These are phyloP conservation scores for Tetragonia tetragonoides DNA, from an alignment of 148 eudicot genomes.

Conservation along the genomic window DNA sequence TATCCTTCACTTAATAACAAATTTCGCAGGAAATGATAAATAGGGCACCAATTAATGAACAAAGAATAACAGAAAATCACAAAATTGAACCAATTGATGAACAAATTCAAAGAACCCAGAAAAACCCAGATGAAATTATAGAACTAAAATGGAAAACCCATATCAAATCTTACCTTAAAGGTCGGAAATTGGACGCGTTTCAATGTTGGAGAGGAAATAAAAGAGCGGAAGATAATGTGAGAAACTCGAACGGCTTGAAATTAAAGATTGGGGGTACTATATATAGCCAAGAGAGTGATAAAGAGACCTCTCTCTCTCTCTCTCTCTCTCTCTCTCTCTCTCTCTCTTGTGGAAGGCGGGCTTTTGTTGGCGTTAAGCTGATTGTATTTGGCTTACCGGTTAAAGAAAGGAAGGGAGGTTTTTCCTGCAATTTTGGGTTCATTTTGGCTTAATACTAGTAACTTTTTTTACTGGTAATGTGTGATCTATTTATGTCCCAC, in stretches of 20 bases:
- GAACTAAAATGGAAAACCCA: constrained; percentile 9
- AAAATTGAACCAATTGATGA: not conserved
- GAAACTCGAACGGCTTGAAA: not conserved
- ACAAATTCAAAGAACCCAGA: constrained; percentile 9
- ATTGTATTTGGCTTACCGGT: not conserved
- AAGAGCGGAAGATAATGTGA: constrained; percentile 8
- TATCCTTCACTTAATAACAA: no score
- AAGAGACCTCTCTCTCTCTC: constrained; percentile 12
- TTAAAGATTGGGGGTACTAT: constrained; percentile 6
- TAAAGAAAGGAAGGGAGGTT: not conserved
- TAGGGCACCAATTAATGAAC: not conserved
- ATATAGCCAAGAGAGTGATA: constrained; percentile 18
- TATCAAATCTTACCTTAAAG: constrained; percentile 9
- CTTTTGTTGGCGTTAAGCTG: not conserved
- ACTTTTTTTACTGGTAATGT: no score
- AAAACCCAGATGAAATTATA: not conserved
- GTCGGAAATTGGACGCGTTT: not conserved
- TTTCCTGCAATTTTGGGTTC: not conserved
- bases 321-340: not conserved
- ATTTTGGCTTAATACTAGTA: not conserved
- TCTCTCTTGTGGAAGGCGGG: not conserved
- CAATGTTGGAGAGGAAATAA: not conserved
- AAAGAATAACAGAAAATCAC: not conserved
- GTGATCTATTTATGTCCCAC: no score
- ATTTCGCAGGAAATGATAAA: not conserved